Percentiles rank a stretch among this genome's conserved stretches.
phyloP scores from a whole-genome alignment of 768 basidiomycete genomes.

The Crepidotus variabilis region DNA sequence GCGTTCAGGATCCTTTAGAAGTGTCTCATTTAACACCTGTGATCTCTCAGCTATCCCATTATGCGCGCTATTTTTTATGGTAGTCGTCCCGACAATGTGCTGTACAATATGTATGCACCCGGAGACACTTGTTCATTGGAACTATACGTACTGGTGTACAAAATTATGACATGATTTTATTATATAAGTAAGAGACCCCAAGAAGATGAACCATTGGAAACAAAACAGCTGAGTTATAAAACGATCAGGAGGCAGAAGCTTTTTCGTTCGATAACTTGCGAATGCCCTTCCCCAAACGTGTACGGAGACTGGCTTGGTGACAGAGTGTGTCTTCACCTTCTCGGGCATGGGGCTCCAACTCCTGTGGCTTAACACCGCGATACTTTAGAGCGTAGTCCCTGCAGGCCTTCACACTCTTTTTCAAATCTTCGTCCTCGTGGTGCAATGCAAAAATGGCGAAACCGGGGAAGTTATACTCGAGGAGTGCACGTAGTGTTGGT shows the following conservation, averaged over 20 bases:
- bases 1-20: too few relatives aligned
- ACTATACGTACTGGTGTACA: background rate
- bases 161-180: background rate
- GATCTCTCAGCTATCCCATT: background rate
- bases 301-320: background rate
- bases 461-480: conserved; percentile 74
- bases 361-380: conserved; percentile 56
- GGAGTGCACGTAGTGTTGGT: conserved; percentile 52
- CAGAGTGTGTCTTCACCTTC: conserved; percentile 52
- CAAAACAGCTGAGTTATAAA: too few relatives aligned
- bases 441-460: conserved; percentile 53
- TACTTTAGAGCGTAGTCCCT: conserved; percentile 57
- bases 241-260: background rate
- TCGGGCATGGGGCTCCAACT: conserved; percentile 58
- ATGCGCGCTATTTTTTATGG: background rate
- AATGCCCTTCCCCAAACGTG: background rate
- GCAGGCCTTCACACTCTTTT: conserved; percentile 62
- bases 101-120: background rate
- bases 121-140: background rate
- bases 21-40: too few relatives aligned
- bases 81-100: background rate
- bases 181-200: background rate
- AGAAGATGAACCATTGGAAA: background rate
- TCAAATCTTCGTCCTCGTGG: conserved; percentile 51
- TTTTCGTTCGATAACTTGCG: background rate